phyloP scores from a whole-genome alignment of 192 early-diverging fungal genomes.

The Coemansia aciculifera region DNA sequence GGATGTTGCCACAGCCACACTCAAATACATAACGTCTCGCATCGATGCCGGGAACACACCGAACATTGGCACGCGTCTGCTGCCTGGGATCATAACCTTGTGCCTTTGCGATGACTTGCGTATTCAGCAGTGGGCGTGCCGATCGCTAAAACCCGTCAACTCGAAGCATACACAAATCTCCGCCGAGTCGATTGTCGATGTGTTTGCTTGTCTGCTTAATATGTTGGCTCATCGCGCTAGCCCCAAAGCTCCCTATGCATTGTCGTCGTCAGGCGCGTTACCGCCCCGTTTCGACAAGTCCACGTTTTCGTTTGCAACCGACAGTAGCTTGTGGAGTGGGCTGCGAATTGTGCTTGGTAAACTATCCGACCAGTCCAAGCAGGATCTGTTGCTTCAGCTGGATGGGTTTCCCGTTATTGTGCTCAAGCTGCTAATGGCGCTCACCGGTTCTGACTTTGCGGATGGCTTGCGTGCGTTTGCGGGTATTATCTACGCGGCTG shows the following conservation, averaged over 20 bases:
- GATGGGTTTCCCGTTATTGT: slow-evolving; percentile 23
- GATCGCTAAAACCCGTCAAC: slow-evolving; percentile 27
- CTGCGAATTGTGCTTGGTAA: slow-evolving; percentile 28
- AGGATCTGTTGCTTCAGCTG: slow-evolving; percentile 20
- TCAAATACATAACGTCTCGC: slow-evolving; percentile 16
- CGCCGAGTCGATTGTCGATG: neutral
- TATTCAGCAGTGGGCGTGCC: slow-evolving; percentile 32
- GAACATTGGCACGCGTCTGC: slow-evolving; percentile 23
- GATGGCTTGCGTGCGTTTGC: slow-evolving; percentile 38
- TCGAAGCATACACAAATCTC: slow-evolving; percentile 12
- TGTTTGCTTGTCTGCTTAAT: slow-evolving; percentile 23
- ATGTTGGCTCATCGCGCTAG: neutral
- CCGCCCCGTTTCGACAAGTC: neutral
- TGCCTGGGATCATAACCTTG: slow-evolving; percentile 35
- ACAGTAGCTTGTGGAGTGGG: slow-evolving; percentile 30
- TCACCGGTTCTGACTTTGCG: slow-evolving; percentile 26
- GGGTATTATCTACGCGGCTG: slow-evolving; percentile 23
- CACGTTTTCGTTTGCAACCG: slow-evolving; percentile 29
- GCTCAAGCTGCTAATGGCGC: slow-evolving; percentile 17
- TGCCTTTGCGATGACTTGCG: slow-evolving; percentile 18
- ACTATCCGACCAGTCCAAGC: slow-evolving; percentile 21
- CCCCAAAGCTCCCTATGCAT: neutral
- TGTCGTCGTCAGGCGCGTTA: slow-evolving; percentile 1
- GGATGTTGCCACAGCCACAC: slow-evolving; percentile 13
- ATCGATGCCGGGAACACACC: slow-evolving; percentile 14